A percentile compares a stretch with the other conserved stretches of the same genome.
Evolutionary conservation across 495 filamentous ascomycete species (phyloP).

Genomic region (Penicillium simplicissimum): DNA sequence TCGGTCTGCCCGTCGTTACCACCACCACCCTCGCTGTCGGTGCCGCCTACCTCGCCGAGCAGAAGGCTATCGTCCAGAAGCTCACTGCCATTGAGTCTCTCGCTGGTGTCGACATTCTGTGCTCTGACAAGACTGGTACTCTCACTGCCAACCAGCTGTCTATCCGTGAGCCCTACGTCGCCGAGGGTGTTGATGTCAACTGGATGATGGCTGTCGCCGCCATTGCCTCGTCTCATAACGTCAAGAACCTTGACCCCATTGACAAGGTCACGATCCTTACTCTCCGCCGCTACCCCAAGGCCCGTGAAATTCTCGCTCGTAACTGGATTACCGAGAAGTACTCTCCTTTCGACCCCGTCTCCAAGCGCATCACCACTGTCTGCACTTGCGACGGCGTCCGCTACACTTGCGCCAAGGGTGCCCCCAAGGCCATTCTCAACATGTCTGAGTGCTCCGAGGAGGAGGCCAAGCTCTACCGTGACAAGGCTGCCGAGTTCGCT

Average conservation of each 20-base stretch:
- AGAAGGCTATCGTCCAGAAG: conserved; percentile 77
- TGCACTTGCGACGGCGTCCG: conserved; percentile 66
- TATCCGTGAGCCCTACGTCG: conserved; percentile 74
- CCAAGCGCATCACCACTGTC: conserved; percentile 72
- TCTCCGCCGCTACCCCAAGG: conserved; percentile 72
- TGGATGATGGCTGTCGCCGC: conserved; percentile 80
- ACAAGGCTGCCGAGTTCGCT: conserved; percentile 72
- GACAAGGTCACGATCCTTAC: conserved; percentile 77
- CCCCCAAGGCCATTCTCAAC: conserved; percentile 71
- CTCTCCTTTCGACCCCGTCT: conserved; percentile 77
- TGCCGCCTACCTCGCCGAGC: conserved; percentile 71
- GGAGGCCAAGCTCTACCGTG: conserved; percentile 63
- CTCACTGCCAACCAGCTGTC: conserved; percentile 74
- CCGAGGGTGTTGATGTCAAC: conserved; percentile 73
- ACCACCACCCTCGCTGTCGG: conserved; percentile 76
- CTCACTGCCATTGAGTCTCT: conserved; percentile 75
- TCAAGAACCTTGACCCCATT: conserved; percentile 75
- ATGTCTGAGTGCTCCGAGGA: conserved; percentile 65
- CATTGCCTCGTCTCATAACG: conserved; percentile 73
- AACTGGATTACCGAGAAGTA: conserved; percentile 76
- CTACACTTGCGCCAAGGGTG: conserved; percentile 71
- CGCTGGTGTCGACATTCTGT: conserved; percentile 74
- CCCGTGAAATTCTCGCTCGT: conserved; percentile 65
- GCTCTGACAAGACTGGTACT: conserved; percentile 79
- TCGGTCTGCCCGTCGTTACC: conserved; percentile 74